Conservation (phyloP, 805 yeast species). For the Spathaspora hagerdaliae region DNA sequence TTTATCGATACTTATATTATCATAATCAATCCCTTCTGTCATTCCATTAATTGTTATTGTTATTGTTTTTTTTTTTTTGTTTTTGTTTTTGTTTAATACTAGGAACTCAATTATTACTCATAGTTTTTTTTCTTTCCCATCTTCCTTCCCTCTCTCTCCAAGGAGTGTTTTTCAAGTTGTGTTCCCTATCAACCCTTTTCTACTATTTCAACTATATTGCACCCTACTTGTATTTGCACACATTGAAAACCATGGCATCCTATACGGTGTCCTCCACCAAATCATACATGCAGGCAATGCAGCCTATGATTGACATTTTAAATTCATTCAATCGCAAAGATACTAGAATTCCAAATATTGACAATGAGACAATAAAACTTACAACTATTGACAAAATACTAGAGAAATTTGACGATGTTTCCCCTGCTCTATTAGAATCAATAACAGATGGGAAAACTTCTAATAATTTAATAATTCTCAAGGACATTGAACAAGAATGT, state of each 20-base stretch:
- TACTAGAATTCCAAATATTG: conserved; percentile 33
- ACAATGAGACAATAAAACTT: conserved; percentile 26
- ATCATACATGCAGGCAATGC: conserved; percentile 79
- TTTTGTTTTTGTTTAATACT: too few relatives aligned
- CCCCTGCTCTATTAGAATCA: conserved; percentile 20
- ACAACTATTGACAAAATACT: conserved; percentile 30
- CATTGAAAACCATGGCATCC: conserved; percentile 4
- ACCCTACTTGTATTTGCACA: too few relatives aligned
- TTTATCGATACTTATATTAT: too few relatives aligned
- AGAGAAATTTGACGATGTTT: conserved; percentile 35
- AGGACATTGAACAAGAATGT: conserved; percentile 27
- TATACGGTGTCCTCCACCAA: conserved; percentile 58
- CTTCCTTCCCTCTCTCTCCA: too few relatives aligned
- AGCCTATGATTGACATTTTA: conserved; percentile 55
- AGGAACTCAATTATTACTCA: too few relatives aligned
- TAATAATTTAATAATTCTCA: conserved; percentile 8
- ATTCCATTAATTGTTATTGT: too few relatives aligned
- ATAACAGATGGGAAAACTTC: conserved; percentile 14
- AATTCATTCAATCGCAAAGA: conserved; percentile 16
- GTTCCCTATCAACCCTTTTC: too few relatives aligned
- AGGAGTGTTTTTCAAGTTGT: too few relatives aligned
- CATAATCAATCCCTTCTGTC: too few relatives aligned
- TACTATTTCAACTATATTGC: too few relatives aligned
- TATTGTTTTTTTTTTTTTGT: too few relatives aligned
- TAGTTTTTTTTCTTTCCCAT: too few relatives aligned